phyloP scores from a whole-genome alignment of 768 basidiomycete species.

The Dioszegia crocea region DNA sequence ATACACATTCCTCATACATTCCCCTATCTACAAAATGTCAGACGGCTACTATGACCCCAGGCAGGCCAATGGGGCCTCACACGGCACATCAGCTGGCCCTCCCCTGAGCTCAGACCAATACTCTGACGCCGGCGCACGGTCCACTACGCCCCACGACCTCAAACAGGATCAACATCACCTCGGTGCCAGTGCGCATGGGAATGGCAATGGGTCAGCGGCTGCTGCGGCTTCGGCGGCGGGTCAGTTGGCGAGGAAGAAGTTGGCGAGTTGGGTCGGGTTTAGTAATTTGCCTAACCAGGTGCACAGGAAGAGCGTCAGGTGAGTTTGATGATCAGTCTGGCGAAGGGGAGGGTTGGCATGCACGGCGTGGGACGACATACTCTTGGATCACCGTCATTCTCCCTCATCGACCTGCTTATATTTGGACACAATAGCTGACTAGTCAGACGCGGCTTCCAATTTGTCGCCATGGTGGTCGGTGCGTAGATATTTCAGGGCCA shows the following conservation, averaged over 20 bases:
- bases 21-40: conserved; percentile 19
- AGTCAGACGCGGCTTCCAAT: conserved; percentile 69
- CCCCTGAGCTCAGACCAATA: conserved; percentile 1
- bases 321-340: conserved; percentile 52
- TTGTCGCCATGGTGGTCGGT: conserved; percentile 99
- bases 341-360: neutral
- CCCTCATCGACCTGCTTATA: too few species aligned
- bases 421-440: conserved; percentile 10
- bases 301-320: conserved; percentile 94
- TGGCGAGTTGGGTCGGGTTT: conserved; percentile 54
- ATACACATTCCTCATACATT: conserved; percentile 4
- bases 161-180: conserved; percentile 13
- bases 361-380: too few species aligned
- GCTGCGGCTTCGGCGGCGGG: neutral
- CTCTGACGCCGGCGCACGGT: neutral
- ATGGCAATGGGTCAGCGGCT: conserved; percentile 1
- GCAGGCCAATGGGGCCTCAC: neutral
- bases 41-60: conserved; percentile 33
- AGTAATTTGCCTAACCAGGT: conserved; percentile 99
- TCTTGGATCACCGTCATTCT: too few species aligned
- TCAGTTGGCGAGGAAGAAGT: conserved; percentile 41
- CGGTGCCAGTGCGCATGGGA: neutral
- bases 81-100: neutral
- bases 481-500: conserved; percentile 51
- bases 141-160: conserved; percentile 10